Evolutionary conservation across 1,284 basidiomycete genomes (phyloP).

Genomic region (Hemileia vastatrix): DNA sequence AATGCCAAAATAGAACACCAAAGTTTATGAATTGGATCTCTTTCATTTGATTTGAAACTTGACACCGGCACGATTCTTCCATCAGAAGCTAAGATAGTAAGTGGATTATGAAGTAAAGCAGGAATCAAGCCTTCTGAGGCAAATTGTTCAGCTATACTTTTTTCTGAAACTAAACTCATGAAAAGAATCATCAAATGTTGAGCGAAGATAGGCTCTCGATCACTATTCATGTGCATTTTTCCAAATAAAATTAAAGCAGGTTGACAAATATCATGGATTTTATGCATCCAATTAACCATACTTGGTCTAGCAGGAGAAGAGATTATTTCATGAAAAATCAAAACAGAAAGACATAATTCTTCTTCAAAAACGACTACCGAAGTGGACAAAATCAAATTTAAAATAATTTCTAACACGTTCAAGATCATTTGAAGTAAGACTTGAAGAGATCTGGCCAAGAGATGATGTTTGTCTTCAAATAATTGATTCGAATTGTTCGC

Average conservation of each 20-base stretch:
- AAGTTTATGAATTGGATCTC: slow-evolving; percentile 13
- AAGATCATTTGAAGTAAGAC: slow-evolving; percentile 14
- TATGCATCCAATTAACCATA: slow-evolving; percentile 20
- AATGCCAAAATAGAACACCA: slow-evolving; percentile 23
- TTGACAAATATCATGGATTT: slow-evolving; percentile 21
- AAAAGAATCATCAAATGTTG: slow-evolving; percentile 16
- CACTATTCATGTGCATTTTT: slow-evolving; percentile 3
- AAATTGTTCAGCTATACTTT: slow-evolving; percentile 17
- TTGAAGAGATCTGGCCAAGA: slow-evolving; percentile 15
- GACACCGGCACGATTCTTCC: slow-evolving; percentile 18
- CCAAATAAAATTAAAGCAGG: slow-evolving; percentile 20
- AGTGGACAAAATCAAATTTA: slow-evolving; percentile 5
- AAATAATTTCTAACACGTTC: slow-evolving; percentile 17
- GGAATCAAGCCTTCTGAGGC: slow-evolving; percentile 21
- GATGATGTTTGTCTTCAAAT: slow-evolving; percentile 10
- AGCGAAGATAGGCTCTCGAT: slow-evolving; percentile 19
- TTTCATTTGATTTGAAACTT: slow-evolving; percentile 6
- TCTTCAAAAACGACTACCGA: slow-evolving; percentile 14
- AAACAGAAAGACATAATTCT: slow-evolving; percentile 20
- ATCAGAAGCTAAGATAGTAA: slow-evolving; percentile 16
- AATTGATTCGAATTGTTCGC: too few relatives aligned
- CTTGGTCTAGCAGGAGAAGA: slow-evolving; percentile 15
- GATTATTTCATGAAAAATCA: slow-evolving; percentile 15
- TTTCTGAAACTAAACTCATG: slow-evolving; percentile 18
- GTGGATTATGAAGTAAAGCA: slow-evolving; percentile 18